phyloP scores from a whole-genome alignment of 257 asterid genomes.

The Hygrophila difformis region DNA sequence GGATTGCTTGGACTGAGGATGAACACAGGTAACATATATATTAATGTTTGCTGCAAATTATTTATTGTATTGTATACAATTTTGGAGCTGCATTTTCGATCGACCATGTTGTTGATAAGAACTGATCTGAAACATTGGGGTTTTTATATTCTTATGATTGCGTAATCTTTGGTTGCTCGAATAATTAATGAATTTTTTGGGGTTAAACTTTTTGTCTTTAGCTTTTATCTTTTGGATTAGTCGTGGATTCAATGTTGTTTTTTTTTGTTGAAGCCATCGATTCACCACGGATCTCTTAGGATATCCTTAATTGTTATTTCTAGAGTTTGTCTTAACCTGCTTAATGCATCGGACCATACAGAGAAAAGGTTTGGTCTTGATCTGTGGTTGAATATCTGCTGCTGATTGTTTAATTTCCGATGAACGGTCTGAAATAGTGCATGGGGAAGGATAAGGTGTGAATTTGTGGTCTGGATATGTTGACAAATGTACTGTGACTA shows the following conservation, averaged over 20 bases:
- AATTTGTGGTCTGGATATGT: not conserved
- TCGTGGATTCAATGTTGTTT: slow-evolving; percentile 1
- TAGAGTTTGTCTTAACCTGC: not conserved
- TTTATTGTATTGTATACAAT: too few relatives aligned
- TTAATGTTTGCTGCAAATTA: slow-evolving; percentile 4
- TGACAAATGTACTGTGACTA: not conserved
- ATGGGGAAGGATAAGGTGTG: not conserved
- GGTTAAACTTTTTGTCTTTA: not conserved
- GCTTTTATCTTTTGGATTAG: not conserved
- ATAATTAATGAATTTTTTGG: not conserved
- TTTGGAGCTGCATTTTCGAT: too few relatives aligned
- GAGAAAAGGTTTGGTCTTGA: not conserved
- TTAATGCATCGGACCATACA: not conserved
- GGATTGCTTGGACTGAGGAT: slow-evolving; percentile 97
- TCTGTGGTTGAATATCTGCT: not conserved
- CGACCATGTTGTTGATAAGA: not conserved
- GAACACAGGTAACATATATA: slow-evolving; percentile 64
- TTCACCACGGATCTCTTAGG: too few relatives aligned
- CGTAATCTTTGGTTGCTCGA: too few relatives aligned
- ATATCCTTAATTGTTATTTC: not conserved
- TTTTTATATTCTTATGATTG: too few relatives aligned
- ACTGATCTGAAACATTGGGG: not conserved
- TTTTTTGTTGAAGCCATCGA: not conserved
- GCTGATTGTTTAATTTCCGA: not conserved
- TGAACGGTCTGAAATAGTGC: slow-evolving; percentile 6